Base-by-base conservation (phyloP, 768 basidiomycete species). In the Scleroderma bovista region DNA sequence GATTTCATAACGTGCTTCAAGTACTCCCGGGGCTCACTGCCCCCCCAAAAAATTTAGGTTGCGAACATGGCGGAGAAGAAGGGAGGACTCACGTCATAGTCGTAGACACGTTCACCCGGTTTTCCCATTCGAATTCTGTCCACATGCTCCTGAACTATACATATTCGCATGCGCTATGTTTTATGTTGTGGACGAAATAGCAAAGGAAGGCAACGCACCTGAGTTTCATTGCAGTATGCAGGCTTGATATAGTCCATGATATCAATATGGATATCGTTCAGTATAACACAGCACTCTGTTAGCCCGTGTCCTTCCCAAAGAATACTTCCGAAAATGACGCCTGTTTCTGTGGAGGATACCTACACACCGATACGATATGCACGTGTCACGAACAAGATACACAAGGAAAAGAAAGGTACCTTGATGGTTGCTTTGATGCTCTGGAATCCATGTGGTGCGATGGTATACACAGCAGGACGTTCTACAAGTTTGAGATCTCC, bases 81-180 rank as follows among this genome's bases (percentile, higher is more conserved):
- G 9, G 29, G 17, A 29, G 16, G 26, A 80, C 88, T 59, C 71
- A 90, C 87, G 84, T 79, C 68, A 94, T 81, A 20, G 81, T 69
- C 41, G 85, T 88, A 56, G 84, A 85, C 48, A 97, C 90, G 62
- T 97, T 97, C 48, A 98, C 95, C 59, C 94, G 81, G 72, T 99
- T 99, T 77, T 99, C 95, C 95, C 95, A 99, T 68, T 99, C 95
- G 61, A 99, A 99, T 68, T 98, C 96, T 23, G 94, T 99, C 95
- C 95, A 96, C 93, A 95, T 95, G 67, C 82, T 90, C 29, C 95
- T 82, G 82, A 95, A 95, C 88, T 94, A 59, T 20, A 16, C 2
- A 31, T n/a, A 33, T n/a, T n/a, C n/a, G n/a, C n/a, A n/a, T n/a
- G n/a, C n/a, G n/a, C n/a, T n/a, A n/a, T n/a, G n/a, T n/a, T n/a